These are phyloP conservation scores for Microcyclospora tardicrescens DNA, from an alignment of 2,329 filamentous ascomycete genomes.

Conservation along the genomic window DNA sequence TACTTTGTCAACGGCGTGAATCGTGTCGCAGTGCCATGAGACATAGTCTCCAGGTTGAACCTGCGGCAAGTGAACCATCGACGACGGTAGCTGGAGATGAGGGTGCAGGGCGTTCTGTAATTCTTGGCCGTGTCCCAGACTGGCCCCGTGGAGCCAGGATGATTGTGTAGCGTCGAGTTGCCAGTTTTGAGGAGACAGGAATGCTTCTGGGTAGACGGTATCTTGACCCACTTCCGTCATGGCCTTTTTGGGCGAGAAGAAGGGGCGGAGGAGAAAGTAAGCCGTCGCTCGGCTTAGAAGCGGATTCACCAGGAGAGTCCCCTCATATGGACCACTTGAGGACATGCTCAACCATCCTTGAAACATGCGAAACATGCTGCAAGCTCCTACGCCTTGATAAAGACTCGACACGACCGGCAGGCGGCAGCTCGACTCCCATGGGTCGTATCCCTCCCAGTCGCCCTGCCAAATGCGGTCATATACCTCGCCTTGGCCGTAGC, in stretches of 20 bases:
- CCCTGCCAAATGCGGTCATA: conserved; percentile 65
- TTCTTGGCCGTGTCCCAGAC: conserved; percentile 56
- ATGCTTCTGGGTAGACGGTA: conserved; percentile 27
- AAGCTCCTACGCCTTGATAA: conserved; percentile 70
- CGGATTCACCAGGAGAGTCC: conserved; percentile 72
- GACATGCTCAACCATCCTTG: conserved; percentile 84
- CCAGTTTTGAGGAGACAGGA: conserved; percentile 49
- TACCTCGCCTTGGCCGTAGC: conserved; percentile 49
- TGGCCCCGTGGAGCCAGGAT: conserved; percentile 56
- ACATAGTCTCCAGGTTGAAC: conserved; percentile 65
- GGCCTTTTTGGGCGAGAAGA: conserved; percentile 50
- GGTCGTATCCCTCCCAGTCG: conserved; percentile 67
- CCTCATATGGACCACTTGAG: conserved; percentile 56
- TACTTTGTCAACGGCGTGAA: conserved; percentile 72
- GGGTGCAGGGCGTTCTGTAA: conserved; percentile 52
- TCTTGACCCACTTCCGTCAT: conserved; percentile 21
- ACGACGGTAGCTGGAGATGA: conserved; percentile 51
- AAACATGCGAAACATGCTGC: conserved; percentile 74
- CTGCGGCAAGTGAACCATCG: conserved; percentile 59
- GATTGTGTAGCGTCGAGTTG: conserved; percentile 39
- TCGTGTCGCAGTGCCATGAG: conserved; percentile 57
- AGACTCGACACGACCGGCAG: conserved; percentile 57
- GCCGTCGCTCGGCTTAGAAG: conserved; percentile 61
- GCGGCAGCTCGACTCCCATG: conserved; percentile 63
- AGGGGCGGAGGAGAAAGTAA: conserved; percentile 71